A percentile compares a stretch with the other conserved stretches of the same genome.
Conservation (phyloP, 352 stramenopile genomes). For the Phytophthora macrochlamydospora region DNA sequence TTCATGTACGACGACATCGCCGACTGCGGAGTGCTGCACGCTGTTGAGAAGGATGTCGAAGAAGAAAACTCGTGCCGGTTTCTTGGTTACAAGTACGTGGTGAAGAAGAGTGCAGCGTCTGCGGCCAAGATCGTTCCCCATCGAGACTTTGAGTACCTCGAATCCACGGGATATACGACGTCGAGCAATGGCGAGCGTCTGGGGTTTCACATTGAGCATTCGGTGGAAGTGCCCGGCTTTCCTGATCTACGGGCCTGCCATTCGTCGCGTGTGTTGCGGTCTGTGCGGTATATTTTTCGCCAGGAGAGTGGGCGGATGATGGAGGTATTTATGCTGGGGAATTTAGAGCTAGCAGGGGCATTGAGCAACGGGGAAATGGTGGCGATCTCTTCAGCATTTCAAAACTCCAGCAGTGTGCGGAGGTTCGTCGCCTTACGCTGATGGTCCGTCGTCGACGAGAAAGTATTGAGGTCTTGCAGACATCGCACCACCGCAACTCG, state of each 20-base stretch:
- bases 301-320: constrained; percentile 34
- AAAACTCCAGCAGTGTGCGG: constrained; percentile 33
- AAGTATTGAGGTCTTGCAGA: constrained; percentile 32
- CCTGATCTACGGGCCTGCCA: constrained; percentile 29
- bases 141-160: constrained; percentile 41
- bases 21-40: constrained; percentile 46
- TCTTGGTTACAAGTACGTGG: constrained; percentile 58
- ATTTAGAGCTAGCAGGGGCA: constrained; percentile 16
- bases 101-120: constrained; percentile 24
- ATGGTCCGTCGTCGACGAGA: constrained; percentile 39
- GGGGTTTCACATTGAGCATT: constrained; percentile 46
- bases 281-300: constrained; percentile 43
- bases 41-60: constrained; percentile 25
- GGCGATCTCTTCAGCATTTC: constrained; percentile 30
- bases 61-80: constrained; percentile 38
- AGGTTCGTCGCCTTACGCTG: constrained; percentile 40
- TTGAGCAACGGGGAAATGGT: constrained; percentile 6
- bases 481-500: constrained; percentile 3
- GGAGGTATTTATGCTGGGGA: constrained; percentile 38
- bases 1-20: constrained; percentile 48
- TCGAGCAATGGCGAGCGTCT: constrained; percentile 37
- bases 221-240: constrained; percentile 39
- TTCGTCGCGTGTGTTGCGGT: constrained; percentile 14
- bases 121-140: constrained; percentile 17
- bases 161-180: constrained; percentile 43